Base-by-base conservation (phyloP, 2,329 filamentous ascomycete species). In the Blumeria hordei region DNA sequence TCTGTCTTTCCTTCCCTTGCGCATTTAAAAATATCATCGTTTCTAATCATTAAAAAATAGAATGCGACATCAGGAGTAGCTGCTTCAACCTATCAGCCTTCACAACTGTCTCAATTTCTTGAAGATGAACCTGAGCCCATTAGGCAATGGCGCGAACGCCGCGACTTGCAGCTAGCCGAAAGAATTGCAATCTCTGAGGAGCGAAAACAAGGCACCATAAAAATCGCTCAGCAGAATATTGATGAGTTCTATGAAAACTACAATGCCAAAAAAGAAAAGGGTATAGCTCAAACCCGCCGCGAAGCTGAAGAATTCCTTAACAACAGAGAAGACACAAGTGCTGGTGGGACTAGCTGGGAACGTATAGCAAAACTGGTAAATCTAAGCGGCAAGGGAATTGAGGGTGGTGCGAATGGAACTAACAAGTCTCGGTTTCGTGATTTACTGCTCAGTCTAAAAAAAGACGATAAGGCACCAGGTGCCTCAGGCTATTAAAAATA, bases 211-310 rank as follows among this genome's bases (percentile, higher is more conserved):
- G 81, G 90, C 67, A 95, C 88, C 1, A 72, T 95, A 66, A 80
- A 86, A 67, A 87, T 92, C 62, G 92, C 92, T 10, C 87, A 88
- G 66, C 78, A 88, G 67, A 92, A 93, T 68, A 94, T 98, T 60
- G 92, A 98, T 67, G 92, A 95, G 68, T 98, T 96, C 71, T 98
- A 98, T 74, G 88, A 95, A 66, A 95, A 94, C 70, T 98, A 98
- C 74, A 96, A 96, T 73, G 81, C 83, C 69, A 94, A 95, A 73
- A 90, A 92, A 68, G 92, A 98, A 68, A 96, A 96, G 76, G 79
- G 78, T 57, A 83, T 95, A 61, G 75, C 83, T 21, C 86, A 94
- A 72, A 92, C 90, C 56, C 80, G 83, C 64, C 83, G 85, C 68
- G 92, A 98, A 63, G 92, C 90, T 6, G 90, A 96, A 65, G 81